phyloP scores from a whole-genome alignment of 1,284 basidiomycete species.

The Cronartium quercuum region DNA sequence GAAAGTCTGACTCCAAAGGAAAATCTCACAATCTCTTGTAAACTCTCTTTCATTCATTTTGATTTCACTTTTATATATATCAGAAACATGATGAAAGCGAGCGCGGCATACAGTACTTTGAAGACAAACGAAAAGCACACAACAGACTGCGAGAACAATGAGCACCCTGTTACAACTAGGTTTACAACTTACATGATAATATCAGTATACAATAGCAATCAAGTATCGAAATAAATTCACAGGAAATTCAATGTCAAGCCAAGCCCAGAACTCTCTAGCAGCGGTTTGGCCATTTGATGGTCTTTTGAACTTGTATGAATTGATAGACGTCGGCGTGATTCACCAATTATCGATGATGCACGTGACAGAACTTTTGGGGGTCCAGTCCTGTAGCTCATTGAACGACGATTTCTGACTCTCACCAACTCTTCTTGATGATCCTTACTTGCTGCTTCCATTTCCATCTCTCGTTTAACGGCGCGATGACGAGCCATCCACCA shows the following conservation, averaged over 20 bases:
- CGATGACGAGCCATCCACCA: slow-evolving; percentile 20
- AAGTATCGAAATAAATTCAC: neutral
- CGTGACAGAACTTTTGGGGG: neutral
- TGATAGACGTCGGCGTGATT: neutral
- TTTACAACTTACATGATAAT: neutral
- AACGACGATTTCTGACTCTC: neutral
- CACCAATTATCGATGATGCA: neutral
- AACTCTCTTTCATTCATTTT: no score
- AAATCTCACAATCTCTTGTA: no score
- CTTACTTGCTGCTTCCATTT: neutral
- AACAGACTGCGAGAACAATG: no score
- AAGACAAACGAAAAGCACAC: no score
- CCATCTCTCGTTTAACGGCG: slow-evolving; percentile 8
- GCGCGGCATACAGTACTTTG: no score
- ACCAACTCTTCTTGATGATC: neutral
- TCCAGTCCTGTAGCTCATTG: neutral
- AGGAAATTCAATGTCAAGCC: neutral
- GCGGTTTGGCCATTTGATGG: neutral
- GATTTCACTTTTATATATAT: no score
- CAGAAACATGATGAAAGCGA: no score
- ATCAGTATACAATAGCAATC: neutral
- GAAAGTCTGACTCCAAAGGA: no score
- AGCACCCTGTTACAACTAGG: no score
- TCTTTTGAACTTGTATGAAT: neutral
- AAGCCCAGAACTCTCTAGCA: neutral